Evolutionary conservation across 352 stramenopile genomes (phyloP), one percentile per base, ranked within the genome.

Genomic region (Elongisporangium undulatum): DNA sequence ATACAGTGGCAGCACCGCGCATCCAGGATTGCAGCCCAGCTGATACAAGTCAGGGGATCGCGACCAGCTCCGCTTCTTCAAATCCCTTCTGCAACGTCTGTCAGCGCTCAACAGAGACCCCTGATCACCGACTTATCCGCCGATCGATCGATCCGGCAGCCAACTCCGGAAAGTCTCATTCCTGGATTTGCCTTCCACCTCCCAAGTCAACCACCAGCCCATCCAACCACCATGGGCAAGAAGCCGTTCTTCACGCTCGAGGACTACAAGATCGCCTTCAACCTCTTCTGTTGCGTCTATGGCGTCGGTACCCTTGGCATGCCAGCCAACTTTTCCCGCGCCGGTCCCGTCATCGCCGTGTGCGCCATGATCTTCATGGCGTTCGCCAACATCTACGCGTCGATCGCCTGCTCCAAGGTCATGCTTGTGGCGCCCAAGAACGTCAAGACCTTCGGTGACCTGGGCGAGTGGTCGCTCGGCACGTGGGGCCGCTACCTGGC

Each of bases 221-320:
- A 10, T 49, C 23, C 23, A 19, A 8, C 49, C 4, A 52, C 49
- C 49, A 52, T 52, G 49, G 49, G n/a, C 49, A 52, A 52, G 49
- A 52, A 23, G 9, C 49, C 58, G 20, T 74, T 68, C 53, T 81
- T 84, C 59, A 84, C 74, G 16, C 59, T 72, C n/a, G 74, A 84
- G 41, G 74, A 84, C 22, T 68, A 64, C 55, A 82, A 82, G 61
- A 74, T 64, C 51, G 71, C 69, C 34, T 77, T 77, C 66, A 77
- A 74, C 58, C 69, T 77, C 63, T 77, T 77, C 60, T 73, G 66
- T 49, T 73, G 55, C 49, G 66, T 76, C 23, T 80, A 61, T 26
- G 76, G 76, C 12, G 77, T 87, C 55, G 77, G 77, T 20, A 79
- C 77, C 16, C 71, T 87, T n/a, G 63, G 69, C 20, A 84, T 87